These are phyloP conservation scores for Alternaria hordeiaustralica DNA, from an alignment of 2,329 filamentous ascomycete genomes.

Conservation along the genomic window DNA sequence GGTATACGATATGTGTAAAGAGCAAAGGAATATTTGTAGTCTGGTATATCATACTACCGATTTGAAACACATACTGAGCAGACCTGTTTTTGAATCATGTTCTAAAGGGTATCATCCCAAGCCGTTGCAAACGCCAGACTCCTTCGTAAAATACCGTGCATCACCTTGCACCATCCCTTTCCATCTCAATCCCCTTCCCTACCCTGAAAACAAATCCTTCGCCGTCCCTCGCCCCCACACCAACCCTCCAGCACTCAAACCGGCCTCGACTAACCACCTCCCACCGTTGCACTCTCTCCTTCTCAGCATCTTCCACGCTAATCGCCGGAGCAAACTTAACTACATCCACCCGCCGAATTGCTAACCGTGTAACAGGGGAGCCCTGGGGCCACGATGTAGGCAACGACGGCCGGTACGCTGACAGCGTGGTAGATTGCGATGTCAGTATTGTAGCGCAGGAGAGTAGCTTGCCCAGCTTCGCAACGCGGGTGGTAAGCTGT, in stretches of 20 bases:
- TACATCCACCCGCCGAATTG: conserved; percentile 42
- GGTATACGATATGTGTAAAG: neutral
- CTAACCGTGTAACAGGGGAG: conserved; percentile 39
- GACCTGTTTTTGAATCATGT: neutral
- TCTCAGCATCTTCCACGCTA: conserved; percentile 47
- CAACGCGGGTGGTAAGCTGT: conserved; percentile 19
- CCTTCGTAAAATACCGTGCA: neutral
- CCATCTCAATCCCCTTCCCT: conserved; percentile 22
- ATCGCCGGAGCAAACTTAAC: conserved; percentile 47
- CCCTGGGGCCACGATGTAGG: conserved; percentile 40
- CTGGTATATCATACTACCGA: neutral
- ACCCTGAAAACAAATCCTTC: conserved; percentile 40
- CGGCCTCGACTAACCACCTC: conserved; percentile 44
- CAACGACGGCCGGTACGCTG: conserved; percentile 20
- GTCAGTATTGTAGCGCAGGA: conserved; percentile 22
- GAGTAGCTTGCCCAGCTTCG: conserved; percentile 12
- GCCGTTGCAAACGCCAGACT: neutral
- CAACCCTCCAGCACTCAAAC: conserved; percentile 46
- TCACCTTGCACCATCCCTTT: conserved; percentile 2
- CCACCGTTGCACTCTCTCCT: conserved; percentile 44
- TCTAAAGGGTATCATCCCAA: neutral
- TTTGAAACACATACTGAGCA: neutral
- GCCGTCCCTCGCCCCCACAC: conserved; percentile 11
- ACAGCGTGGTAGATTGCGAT: conserved; percentile 14
- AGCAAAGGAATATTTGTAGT: neutral